phyloP scores from a whole-genome alignment of 345 rosid genomes.

The sweet orange (Citrus sinensis) region DVS_A1.0 CM039169.1:31254501-31255000 shows the following conservation, averaged over 20 bases:
- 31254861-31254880: not conserved
- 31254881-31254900: conserved; percentile 8
- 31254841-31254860: not conserved
- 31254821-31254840: not conserved
- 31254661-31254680: conserved; percentile 45
- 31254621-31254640: not conserved
- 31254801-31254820: no score
- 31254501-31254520: conserved; percentile 63
- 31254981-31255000: not conserved
- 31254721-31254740: conserved; percentile 59
- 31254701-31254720: conserved; percentile 57
- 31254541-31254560: conserved; percentile 11
- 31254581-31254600: not conserved
- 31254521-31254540: conserved; percentile 53
- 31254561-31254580: not conserved
- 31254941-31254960: not conserved
- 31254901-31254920: not conserved
- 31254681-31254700: conserved; percentile 68
- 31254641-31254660: conserved; percentile 9
- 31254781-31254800: not conserved
- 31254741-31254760: conserved; percentile 51
- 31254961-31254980: conserved; percentile 5
- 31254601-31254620: not conserved
- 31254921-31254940: not conserved
- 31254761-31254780: conserved; percentile 24